phyloP scores from a whole-genome alignment of 257 asterid genomes.

The Solanum phureja region DNA sequence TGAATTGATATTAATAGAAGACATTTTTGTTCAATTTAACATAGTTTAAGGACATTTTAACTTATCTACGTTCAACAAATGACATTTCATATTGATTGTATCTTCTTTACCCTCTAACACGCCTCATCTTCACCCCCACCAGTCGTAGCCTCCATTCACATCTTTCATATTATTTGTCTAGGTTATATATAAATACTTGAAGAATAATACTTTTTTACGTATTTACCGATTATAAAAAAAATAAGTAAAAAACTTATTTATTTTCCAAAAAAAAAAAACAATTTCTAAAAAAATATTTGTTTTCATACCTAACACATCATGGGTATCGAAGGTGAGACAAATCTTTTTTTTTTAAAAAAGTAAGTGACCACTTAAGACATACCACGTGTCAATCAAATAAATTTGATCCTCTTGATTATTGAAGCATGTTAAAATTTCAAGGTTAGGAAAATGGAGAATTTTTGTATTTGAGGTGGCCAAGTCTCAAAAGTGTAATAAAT shows the following conservation, averaged over 20 bases:
- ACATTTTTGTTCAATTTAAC: no score
- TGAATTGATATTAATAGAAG: not conserved
- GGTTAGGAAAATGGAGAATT: not conserved
- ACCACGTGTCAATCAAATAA: not conserved
- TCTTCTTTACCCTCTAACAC: not conserved
- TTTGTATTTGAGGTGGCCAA: not conserved
- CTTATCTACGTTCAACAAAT: no score
- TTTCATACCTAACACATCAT: not conserved
- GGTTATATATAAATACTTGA: no score
- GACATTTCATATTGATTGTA: not conserved
- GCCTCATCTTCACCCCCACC: not conserved
- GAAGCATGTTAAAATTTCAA: not conserved
- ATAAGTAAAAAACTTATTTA: no score
- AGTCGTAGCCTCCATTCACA: not conserved
- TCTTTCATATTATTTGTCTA: no score
- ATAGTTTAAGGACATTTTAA: no score
- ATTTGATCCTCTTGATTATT: not conserved
- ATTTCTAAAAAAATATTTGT: not conserved
- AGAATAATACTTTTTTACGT: no score
- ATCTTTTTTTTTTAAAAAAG: no score
- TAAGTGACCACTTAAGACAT: not conserved
- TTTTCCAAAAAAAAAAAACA: no score
- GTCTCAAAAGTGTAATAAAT: not conserved
- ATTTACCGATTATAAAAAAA: no score
- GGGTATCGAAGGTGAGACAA: not conserved